Base-by-base conservation (phyloP, 768 basidiomycete species). In the Leccinum incarnatum region DNA sequence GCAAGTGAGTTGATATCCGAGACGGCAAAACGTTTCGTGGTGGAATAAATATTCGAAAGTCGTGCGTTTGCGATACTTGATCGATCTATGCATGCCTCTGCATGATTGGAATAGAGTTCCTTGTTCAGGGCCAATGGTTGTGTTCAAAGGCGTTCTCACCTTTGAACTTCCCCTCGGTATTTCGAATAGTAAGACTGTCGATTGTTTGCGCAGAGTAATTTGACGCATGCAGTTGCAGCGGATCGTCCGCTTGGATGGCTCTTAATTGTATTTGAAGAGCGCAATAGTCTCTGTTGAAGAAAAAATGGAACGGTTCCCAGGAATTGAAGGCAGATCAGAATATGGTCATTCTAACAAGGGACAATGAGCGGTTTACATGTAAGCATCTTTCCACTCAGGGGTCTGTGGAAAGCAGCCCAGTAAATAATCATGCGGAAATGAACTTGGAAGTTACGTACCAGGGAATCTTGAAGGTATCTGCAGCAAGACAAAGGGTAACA, bases 211-310 rank as follows among this genome's bases (percentile, higher is more conserved):
- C 57, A 48, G 65, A 61, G 30, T 59, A 55, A 54, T 48, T 63
- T 48, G 55, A 57, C 11, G 54, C 36, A 19, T 66, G 58, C 10
- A 67, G 37, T 55, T 75, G 73, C 0, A 70, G 72, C 7, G 59
- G 14, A 14, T 30, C 19, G 17, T 53, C 53, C 56, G 73, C 75
- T 34, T 79, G 79, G 55, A 91, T 83, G 2, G 79, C 78, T 14
- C 76, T 76, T 23, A 92, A 86, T 14, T 79, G 77, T 61, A 83
- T 86, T 72, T 91, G 91, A 15, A 93, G 81, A 9, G 79, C 82
- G 2, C 81, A 80, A 65, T 92, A 93, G 69, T 92, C 83, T 68
- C 90, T 92, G 62, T 36, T 37, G 32, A 42, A 19, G n/a, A 37
- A 17, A 5, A 40, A 40, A 40, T 40, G 37, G 37, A 27, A 29